phyloP scores from a whole-genome alignment of 805 yeast genomes.

The Candida golubevii region DNA sequence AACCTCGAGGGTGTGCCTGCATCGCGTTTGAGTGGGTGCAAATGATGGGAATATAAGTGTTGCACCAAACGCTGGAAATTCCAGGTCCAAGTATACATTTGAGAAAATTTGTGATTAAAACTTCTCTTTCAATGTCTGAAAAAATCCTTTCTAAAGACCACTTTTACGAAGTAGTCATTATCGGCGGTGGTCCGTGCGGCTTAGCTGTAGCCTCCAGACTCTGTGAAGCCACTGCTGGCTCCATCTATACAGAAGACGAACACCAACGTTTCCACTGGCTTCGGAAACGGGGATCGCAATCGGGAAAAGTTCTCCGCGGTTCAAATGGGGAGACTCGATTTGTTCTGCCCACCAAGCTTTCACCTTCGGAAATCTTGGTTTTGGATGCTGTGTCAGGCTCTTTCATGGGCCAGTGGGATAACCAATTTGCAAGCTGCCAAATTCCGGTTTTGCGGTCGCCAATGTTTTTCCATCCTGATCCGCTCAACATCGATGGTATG shows the following conservation, averaged over 20 bases:
- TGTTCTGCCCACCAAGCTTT: conserved; percentile 8
- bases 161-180: conserved; percentile 34
- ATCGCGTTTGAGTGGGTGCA: conserved; percentile 12
- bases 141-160: conserved; percentile 10
- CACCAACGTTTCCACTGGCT: conserved; percentile 47
- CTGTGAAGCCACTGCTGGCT: conserved; percentile 40
- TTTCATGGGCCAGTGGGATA: conserved; percentile 43
- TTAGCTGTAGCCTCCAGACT: conserved; percentile 39
- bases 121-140: not conserved
- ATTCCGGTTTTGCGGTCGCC: conserved; percentile 43
- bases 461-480: conserved; percentile 47
- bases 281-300: conserved; percentile 26
- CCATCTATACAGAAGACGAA: conserved; percentile 43
- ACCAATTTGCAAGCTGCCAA: conserved; percentile 38
- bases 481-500: conserved; percentile 41
- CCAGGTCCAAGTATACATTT: not conserved
- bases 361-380: conserved; percentile 30
- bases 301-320: conserved; percentile 15
- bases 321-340: conserved; percentile 15
- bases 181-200: conserved; percentile 47
- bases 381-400: conserved; percentile 30
- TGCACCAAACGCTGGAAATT: not conserved
- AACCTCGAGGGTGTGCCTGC: conserved; percentile 9
- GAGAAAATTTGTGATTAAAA: not conserved
- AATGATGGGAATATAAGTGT: not conserved